Evolutionary conservation across 257 asterid genomes (phyloP), one percentile per base, ranked within the genome.

Genomic region (Voacanga thouarsii): DNA sequence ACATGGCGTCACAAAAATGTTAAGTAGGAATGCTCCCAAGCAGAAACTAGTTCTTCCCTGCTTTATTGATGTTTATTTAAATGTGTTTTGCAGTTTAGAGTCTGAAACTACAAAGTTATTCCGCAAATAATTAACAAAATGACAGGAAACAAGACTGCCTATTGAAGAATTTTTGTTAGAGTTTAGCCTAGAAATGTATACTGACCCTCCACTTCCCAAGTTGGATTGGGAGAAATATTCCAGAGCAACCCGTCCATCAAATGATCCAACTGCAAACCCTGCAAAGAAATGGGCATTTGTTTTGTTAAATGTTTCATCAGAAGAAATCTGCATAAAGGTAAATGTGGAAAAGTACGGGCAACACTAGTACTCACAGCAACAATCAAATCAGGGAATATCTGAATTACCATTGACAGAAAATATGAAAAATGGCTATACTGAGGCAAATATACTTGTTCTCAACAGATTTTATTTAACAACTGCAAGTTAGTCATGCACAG

Each of bases 211-310:
- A 63, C 80, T 86, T 67, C 65, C 65, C 15, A 84, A 72, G 81
- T 74, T 82, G 77, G 93, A 85, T 79, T 81, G 72, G 72, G 61
- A 77, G 71, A 84, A 71, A 86, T 89, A 90, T 82, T 86, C 86
- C 86, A 93, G 79, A 77, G 94, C 86, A 82, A 93, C 97, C 66
- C 93, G 88, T 64, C 99, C 99, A 78, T 93, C 98, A 59, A 78
- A 77, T 81, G 97, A 96, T 83, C 98, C 99, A 53, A 86, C 92
- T 75, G 82, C 84, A 83, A 88, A 90, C 72, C 96, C 98, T 96
- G 90, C 89, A 89, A 33, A 43, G 30, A 84, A 68, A 56, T 30
- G 74, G 77, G 57, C 41, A 43, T 56, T 53, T 30, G 50, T 0
- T 51, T 59, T 66, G 64, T 66, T 9, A 71, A 47, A 50, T 53